Base-by-base conservation (phyloP, 768 basidiomycete genomes). In the Lactarius akahatsu region DNA sequence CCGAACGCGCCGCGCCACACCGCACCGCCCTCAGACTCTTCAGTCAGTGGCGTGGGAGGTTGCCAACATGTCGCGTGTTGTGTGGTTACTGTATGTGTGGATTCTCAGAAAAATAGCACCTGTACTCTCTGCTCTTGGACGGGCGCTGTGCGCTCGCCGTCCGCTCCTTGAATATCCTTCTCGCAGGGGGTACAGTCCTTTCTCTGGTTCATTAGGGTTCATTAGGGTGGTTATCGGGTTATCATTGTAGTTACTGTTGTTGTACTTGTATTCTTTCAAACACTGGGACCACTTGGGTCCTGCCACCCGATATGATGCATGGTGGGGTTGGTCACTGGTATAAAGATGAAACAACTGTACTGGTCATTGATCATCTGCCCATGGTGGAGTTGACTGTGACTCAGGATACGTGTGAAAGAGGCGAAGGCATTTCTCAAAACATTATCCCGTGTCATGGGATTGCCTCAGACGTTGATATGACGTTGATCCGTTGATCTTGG, bases 81-180 rank as follows among this genome's bases (percentile, higher is more conserved):
- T 57, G 13, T n/a, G 55, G 34, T 20, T 18, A 0, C 8, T 45
- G 2, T n/a, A 4, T 45, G 43, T 50, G 10, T 50, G 30, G 28
- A 20, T 20, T 34, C 9, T 36, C 18, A 9, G 32, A 4, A 36
- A 36, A 36, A n/a, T 20, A 57, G 8, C 23, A 13, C 26, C 23
- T 11, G 26, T 16, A 28, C 26, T 52, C 43, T 18, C 55, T 61
- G 32, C 57, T 20, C 32, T 23, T 55, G 45, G 50, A 32, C 57
- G 57, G 26, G 65, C 32, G 65, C 61, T 62, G 65, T 26, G 65
- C 65, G 65, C 61, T 59, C 57, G 61, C 45, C 50, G 57, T 67
- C 62, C 61, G 28, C 36, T 54, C 61, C 6, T 67, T 63, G 52
- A 16, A 23, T 9, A 4, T 26, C 23, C n/a, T 50, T 52, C 13